Percentiles rank a stretch among this genome's conserved stretches.
These are phyloP conservation scores for Dactylellina leptospora DNA, from an alignment of 2,329 filamentous ascomycete genomes.

Conservation along the genomic window DNA sequence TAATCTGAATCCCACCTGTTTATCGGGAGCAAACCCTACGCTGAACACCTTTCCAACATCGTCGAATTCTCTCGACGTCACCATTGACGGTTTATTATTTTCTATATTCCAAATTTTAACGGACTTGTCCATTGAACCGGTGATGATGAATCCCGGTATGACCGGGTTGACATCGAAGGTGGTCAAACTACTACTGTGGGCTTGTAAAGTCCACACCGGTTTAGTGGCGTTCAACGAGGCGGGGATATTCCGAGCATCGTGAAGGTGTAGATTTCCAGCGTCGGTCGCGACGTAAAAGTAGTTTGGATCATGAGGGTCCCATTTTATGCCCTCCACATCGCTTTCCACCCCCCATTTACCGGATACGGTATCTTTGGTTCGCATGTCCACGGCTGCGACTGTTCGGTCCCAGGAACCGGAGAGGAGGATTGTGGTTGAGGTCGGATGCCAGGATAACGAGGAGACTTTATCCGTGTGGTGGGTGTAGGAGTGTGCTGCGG, in stretches of 20 bases:
- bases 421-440: constrained; percentile 84
- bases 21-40: constrained; percentile 85
- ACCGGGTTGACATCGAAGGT: constrained; percentile 90
- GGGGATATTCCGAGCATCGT: constrained; percentile 77
- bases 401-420: constrained; percentile 96
- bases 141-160: constrained; percentile 91
- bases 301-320: constrained; percentile 92
- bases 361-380: constrained; percentile 77
- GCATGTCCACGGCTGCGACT: constrained; percentile 94
- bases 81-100: constrained; percentile 77
- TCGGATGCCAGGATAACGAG: constrained; percentile 90
- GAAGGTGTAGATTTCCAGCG: constrained; percentile 87
- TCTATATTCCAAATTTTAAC: constrained; percentile 97
- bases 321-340: constrained; percentile 90
- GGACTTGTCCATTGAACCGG: constrained; percentile 90
- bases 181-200: constrained; percentile 80
- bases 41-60: constrained; percentile 90
- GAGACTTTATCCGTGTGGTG: constrained; percentile 95
- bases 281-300: constrained; percentile 97
- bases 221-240: constrained; percentile 77
- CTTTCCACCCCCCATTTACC: constrained; percentile 93
- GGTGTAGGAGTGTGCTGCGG: constrained; percentile 92
- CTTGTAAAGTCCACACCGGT: constrained; percentile 92
- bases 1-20: constrained; percentile 88
- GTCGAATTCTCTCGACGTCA: constrained; percentile 88